Conservation (phyloP, 2,329 filamentous ascomycete genomes). For the Sclerotinia minor region DNA sequence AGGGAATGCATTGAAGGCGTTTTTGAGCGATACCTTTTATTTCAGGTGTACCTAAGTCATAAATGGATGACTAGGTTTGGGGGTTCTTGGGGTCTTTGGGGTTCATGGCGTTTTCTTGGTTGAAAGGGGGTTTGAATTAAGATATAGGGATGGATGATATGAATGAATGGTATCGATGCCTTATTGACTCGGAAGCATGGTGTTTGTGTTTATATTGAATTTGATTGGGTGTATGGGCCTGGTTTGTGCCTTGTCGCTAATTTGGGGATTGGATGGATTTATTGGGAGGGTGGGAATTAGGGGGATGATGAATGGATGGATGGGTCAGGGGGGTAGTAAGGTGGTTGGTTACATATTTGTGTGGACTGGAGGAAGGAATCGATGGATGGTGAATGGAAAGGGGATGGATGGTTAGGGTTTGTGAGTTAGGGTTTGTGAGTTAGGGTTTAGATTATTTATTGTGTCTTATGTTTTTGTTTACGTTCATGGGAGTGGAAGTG, state of each 20-base stretch:
- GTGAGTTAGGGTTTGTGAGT: too few species aligned
- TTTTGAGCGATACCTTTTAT: slow-evolving; percentile 14
- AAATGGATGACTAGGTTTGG: slow-evolving; percentile 8
- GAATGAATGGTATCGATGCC: slow-evolving; percentile 12
- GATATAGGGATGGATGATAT: slow-evolving; percentile 10
- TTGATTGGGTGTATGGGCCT: not conserved
- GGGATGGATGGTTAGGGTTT: too few species aligned
- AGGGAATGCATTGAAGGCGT: slow-evolving; percentile 5
- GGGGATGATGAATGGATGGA: too few species aligned
- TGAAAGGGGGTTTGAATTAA: not conserved
- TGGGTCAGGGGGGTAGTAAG: too few species aligned
- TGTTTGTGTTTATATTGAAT: slow-evolving; percentile 14
- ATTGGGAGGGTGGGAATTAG: too few species aligned
- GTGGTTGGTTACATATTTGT: too few species aligned
- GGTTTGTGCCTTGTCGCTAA: not conserved
- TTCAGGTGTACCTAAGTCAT: slow-evolving; percentile 3
- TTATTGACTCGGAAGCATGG: slow-evolving; percentile 15
- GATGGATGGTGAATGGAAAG: not conserved
- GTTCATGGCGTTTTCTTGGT: slow-evolving; percentile 7
- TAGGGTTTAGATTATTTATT: too few species aligned
- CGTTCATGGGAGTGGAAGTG: not conserved
- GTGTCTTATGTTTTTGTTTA: too few species aligned
- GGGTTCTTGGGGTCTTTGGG: not conserved
- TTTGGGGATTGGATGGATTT: not conserved
- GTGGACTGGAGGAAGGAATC: not conserved